A percentile compares a stretch with the other conserved stretches of the same genome.
Evolutionary conservation across 441 rosid species (phyloP).

Genomic region (Erodium moschatum): DNA sequence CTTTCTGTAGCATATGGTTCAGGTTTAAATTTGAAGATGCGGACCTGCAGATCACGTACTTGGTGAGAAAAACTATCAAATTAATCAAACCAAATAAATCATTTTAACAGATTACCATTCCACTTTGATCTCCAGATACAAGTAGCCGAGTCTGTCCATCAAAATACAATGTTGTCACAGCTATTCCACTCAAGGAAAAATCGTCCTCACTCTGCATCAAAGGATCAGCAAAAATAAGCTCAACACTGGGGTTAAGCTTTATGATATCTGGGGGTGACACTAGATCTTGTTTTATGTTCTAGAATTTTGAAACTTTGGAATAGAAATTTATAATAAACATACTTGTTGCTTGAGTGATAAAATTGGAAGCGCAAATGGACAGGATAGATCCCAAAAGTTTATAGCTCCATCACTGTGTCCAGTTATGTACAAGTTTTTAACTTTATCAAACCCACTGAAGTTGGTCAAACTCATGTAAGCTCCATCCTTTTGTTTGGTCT

Average conservation of each 20-base stretch:
- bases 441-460: conserved; percentile 63
- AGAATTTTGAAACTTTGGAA: background rate
- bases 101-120: conserved; percentile 42
- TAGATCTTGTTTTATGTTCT: background rate
- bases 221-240: conserved; percentile 9
- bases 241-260: conserved; percentile 1
- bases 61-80: conserved; percentile 13
- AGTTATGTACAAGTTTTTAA: conserved; percentile 65
- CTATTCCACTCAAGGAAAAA: conserved; percentile 51
- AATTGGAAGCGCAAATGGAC: conserved; percentile 54
- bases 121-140: conserved; percentile 72
- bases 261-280: background rate
- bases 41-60: conserved; percentile 40
- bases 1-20: conserved; percentile 63
- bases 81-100: conserved; percentile 9
- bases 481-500: conserved; percentile 46
- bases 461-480: conserved; percentile 28
- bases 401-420: conserved; percentile 82
- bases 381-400: conserved; percentile 76
- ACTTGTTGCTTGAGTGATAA: conserved; percentile 75
- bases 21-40: conserved; percentile 61
- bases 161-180: conserved; percentile 56
- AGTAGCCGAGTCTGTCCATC: conserved; percentile 48
- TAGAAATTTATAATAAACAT: conserved; percentile 6
- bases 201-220: conserved; percentile 65